Percentiles rank a stretch among this genome's conserved stretches.
Evolutionary conservation across 305 asterid genomes (phyloP).

Genomic region (Ajuga reptans): DNA sequence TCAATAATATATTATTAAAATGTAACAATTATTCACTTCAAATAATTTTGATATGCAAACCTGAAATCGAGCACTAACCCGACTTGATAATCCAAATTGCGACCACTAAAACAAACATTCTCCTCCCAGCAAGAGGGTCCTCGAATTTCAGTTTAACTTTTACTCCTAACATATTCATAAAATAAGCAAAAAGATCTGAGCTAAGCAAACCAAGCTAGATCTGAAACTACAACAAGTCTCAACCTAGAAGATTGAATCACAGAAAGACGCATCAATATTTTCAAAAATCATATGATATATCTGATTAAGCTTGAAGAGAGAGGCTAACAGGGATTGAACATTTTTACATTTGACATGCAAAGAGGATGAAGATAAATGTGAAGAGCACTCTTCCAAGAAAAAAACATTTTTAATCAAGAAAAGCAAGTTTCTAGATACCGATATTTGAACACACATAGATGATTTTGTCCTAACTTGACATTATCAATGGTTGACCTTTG

Average conservation of each 20-base stretch:
- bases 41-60: too few relatives aligned
- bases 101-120: too few relatives aligned
- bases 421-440: background rate
- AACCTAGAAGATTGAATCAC: background rate
- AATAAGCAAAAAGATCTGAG: background rate
- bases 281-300: slow-evolving; percentile 12
- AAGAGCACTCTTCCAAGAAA: slow-evolving; percentile 61
- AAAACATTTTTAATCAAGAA: background rate
- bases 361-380: slow-evolving; percentile 64
- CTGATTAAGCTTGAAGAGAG: background rate
- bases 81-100: too few relatives aligned
- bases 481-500: slow-evolving; percentile 31
- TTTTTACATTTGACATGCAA: slow-evolving; percentile 67
- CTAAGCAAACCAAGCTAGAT: slow-evolving; percentile 15
- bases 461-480: slow-evolving; percentile 34
- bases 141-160: too few relatives aligned
- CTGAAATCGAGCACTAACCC: too few relatives aligned
- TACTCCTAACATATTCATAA: background rate
- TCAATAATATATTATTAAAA: too few relatives aligned
- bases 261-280: background rate
- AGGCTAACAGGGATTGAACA: background rate
- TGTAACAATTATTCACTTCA: too few relatives aligned
- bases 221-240: slow-evolving; percentile 5
- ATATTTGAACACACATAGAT: background rate
- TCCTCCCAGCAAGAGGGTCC: too few relatives aligned